A percentile compares a stretch with the other conserved stretches of the same genome.
These are phyloP conservation scores for Decorospora gaudefroyi DNA, from an alignment of 2,329 filamentous ascomycete species.

Conservation along the genomic window DNA sequence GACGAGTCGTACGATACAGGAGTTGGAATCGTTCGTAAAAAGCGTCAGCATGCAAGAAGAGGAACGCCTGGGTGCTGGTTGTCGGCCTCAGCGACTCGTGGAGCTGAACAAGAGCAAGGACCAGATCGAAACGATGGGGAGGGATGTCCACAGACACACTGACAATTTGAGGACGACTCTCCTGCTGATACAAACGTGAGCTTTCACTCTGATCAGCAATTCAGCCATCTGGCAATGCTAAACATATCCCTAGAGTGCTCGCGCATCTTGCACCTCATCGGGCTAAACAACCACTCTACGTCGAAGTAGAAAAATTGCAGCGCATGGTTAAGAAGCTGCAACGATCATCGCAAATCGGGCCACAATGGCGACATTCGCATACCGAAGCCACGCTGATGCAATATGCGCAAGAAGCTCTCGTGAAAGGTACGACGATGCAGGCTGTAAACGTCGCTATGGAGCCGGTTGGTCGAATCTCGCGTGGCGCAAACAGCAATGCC, in stretches of 20 bases:
- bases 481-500: background rate
- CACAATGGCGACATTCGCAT: slow-evolving; percentile 12
- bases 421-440: slow-evolving; percentile 4
- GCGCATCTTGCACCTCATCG: slow-evolving; percentile 4
- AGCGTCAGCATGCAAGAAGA: slow-evolving; percentile 3
- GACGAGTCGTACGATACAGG: slow-evolving; percentile 15
- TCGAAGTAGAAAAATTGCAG: slow-evolving; percentile 10
- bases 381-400: slow-evolving; percentile 18
- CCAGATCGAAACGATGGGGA: slow-evolving; percentile 1
- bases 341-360: slow-evolving; percentile 9
- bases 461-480: background rate
- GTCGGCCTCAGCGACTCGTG: slow-evolving; percentile 14
- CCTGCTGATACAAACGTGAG: slow-evolving; percentile 26
- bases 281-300: slow-evolving; percentile 9
- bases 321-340: slow-evolving; percentile 18
- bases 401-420: slow-evolving; percentile 18
- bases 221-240: slow-evolving; percentile 1
- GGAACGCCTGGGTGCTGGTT: slow-evolving; percentile 6
- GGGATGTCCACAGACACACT: slow-evolving; percentile 19
- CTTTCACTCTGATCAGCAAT: background rate
- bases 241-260: slow-evolving; percentile 12
- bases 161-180: slow-evolving; percentile 20
- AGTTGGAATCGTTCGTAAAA: slow-evolving; percentile 21
- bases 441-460: slow-evolving; percentile 2
- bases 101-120: slow-evolving; percentile 7